Conservation (phyloP, 1,139 yeast species). For the Trichomonascaceae sp. region DNA sequence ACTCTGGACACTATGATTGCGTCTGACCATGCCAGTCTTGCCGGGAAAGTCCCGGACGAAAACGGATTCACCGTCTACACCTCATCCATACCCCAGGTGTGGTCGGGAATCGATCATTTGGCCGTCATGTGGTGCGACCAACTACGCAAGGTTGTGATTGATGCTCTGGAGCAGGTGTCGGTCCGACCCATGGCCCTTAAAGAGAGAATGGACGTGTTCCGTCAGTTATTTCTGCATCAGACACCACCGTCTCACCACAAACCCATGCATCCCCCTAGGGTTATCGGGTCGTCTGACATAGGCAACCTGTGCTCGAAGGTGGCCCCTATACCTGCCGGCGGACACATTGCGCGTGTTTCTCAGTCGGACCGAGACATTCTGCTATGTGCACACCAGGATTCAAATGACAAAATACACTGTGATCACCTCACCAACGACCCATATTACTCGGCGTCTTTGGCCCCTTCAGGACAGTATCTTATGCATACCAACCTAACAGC, state of each 20-base stretch:
- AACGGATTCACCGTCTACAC: constrained; percentile 70
- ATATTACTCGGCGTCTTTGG: constrained; percentile 30
- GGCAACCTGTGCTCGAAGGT: not conserved
- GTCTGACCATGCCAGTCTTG: constrained; percentile 65
- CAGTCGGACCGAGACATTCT: not conserved
- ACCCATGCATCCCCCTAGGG: too few relatives aligned
- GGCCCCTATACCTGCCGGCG: constrained; percentile 23
- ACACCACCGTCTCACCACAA: too few relatives aligned
- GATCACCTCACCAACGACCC: constrained; percentile 11
- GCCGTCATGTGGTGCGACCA: constrained; percentile 89
- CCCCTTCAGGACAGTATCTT: constrained; percentile 29
- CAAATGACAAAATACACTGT: too few relatives aligned
- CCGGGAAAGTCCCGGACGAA: constrained; percentile 46
- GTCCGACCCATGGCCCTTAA: constrained; percentile 43
- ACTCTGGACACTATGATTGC: constrained; percentile 56
- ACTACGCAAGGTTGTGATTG: constrained; percentile 44
- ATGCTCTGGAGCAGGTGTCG: constrained; percentile 30
- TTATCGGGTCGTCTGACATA: constrained; percentile 3
- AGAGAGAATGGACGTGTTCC: constrained; percentile 46
- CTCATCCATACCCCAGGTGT: constrained; percentile 71
- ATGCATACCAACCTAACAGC: constrained; percentile 31
- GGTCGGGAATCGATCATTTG: constrained; percentile 81
- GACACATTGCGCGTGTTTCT: not conserved
- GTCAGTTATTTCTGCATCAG: constrained; percentile 30
- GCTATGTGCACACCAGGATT: too few relatives aligned